A percentile compares a stretch with the other conserved stretches of the same genome.
Conservation (phyloP, 179 eudicot species). For the Drosera spatulata region DNA sequence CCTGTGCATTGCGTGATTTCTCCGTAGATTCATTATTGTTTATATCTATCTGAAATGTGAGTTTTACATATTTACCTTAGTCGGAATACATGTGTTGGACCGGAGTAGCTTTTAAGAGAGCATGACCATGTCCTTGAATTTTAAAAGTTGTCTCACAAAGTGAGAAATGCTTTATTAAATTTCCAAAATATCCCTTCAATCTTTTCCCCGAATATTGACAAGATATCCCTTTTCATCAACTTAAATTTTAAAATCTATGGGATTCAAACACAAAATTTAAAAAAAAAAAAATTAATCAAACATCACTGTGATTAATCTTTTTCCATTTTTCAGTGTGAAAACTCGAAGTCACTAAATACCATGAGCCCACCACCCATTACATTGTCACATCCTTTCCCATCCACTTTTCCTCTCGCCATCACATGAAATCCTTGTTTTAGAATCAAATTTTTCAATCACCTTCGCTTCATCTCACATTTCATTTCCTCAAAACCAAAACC, state of each 20-base stretch:
- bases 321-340: not conserved
- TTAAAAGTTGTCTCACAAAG: conserved; percentile 9
- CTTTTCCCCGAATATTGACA: too few species aligned
- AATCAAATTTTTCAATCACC: not conserved
- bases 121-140: too few species aligned
- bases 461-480: not conserved
- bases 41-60: too few species aligned
- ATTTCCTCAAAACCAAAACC: too few species aligned
- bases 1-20: too few species aligned
- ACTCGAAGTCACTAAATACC: not conserved
- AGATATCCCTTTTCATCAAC: too few species aligned
- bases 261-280: not conserved
- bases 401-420: not conserved
- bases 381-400: not conserved
- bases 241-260: too few species aligned
- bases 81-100: too few species aligned
- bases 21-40: too few species aligned
- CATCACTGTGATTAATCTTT: not conserved
- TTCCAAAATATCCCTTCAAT: conserved; percentile 2
- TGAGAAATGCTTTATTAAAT: conserved; percentile 13
- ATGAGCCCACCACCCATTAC: not conserved
- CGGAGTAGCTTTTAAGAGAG: too few species aligned
- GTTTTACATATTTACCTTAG: too few species aligned
- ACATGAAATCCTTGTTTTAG: not conserved
- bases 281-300: not conserved